Evolutionary conservation across 495 filamentous ascomycete species (phyloP).

Genomic region (Barbatosphaeria neglecta): DNA sequence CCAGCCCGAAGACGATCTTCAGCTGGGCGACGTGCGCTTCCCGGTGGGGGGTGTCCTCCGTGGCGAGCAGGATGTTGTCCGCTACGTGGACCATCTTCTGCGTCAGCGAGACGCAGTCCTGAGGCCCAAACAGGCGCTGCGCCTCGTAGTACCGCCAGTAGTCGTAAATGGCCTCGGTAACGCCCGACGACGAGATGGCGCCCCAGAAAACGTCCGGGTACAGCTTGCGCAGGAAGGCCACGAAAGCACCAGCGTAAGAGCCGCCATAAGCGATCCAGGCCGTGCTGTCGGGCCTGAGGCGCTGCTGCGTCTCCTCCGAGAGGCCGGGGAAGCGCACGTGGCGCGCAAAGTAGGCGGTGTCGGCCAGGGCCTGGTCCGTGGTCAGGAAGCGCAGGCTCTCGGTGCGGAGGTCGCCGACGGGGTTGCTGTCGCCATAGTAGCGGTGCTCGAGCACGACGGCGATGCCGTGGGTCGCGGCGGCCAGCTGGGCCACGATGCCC

Average conservation of each 20-base stretch:
- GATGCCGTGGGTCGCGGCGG: conserved; percentile 52
- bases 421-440: conserved; percentile 58
- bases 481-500: conserved; percentile 53
- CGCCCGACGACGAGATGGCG: conserved; percentile 59
- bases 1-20: conserved; percentile 48
- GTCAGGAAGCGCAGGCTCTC: conserved; percentile 61
- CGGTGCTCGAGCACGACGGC: conserved; percentile 66
- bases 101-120: conserved; percentile 41
- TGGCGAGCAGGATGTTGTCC: conserved; percentile 51
- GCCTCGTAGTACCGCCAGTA: conserved; percentile 64
- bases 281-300: conserved; percentile 42
- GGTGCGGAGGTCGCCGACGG: conserved; percentile 45
- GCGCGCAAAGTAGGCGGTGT: conserved; percentile 59
- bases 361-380: conserved; percentile 63
- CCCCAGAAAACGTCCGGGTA: conserved; percentile 62
- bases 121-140: conserved; percentile 39
- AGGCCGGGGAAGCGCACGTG: conserved; percentile 54
- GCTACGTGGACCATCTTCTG: conserved; percentile 48
- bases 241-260: conserved; percentile 62
- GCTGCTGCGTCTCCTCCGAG: conserved; percentile 44
- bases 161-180: conserved; percentile 58
- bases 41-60: conserved; percentile 28
- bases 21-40: conserved; percentile 34
- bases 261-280: conserved; percentile 65
- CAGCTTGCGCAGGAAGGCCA: conserved; percentile 54